These are phyloP conservation scores for Avena atlantica DNA, from an alignment of 176 grass and related monocot genomes.

Conservation along the genomic window DNA sequence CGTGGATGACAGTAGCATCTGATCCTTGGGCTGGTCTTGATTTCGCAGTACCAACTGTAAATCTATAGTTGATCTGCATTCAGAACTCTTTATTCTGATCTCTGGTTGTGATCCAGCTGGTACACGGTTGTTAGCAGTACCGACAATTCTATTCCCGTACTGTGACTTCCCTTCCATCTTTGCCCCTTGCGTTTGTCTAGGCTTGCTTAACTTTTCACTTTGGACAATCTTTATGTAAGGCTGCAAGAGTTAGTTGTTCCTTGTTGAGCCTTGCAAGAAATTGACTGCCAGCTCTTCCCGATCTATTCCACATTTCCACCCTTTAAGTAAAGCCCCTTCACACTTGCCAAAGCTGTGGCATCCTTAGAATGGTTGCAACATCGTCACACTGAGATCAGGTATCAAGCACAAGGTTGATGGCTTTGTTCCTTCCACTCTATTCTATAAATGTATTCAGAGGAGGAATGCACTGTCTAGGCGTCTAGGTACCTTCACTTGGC, in stretches of 20 bases:
- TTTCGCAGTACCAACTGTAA: conserved; percentile 50
- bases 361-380: conserved; percentile 45
- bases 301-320: conserved; percentile 54
- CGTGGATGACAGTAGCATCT: conserved; percentile 58
- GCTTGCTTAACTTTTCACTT: conserved; percentile 82
- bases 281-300: conserved; percentile 62
- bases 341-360: conserved; percentile 46
- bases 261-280: conserved; percentile 89
- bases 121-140: conserved; percentile 62
- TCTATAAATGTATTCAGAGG: conserved; percentile 36
- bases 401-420: conserved; percentile 42
- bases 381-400: conserved; percentile 37
- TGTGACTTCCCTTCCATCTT: conserved; percentile 50
- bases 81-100: conserved; percentile 63
- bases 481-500: conserved; percentile 28
- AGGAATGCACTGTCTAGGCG: conserved; percentile 17
- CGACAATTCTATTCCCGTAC: conserved; percentile 53
- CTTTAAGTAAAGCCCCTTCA: conserved; percentile 76
- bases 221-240: conserved; percentile 84
- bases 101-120: conserved; percentile 69
- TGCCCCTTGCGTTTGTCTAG: conserved; percentile 57
- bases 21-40: conserved; percentile 54
- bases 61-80: conserved; percentile 41
- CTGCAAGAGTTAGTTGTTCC: conserved; percentile 76
- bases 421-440: conserved; percentile 30